phyloP scores from a whole-genome alignment of 768 basidiomycete genomes.

The Neoboletus brunneissimus region DNA sequence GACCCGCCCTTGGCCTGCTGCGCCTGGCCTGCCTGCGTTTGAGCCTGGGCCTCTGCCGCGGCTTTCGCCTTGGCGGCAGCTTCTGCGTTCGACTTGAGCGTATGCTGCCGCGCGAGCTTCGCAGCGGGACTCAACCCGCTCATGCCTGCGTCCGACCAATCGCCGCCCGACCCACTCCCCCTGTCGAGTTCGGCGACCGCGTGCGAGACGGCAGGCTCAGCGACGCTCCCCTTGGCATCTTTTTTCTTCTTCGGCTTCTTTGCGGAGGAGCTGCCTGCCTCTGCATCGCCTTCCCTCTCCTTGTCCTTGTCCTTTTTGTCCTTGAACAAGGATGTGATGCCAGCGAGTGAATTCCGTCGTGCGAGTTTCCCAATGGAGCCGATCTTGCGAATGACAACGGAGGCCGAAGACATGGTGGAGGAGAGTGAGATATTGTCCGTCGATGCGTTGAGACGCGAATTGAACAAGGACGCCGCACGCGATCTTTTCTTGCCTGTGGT shows the following conservation, averaged over 20 bases:
- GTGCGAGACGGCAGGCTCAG: conserved; percentile 71
- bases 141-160: conserved; percentile 60
- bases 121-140: conserved; percentile 88
- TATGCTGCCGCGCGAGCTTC: conserved; percentile 85
- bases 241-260: conserved; percentile 54
- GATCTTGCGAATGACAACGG: conserved; percentile 95
- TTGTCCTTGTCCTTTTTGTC: conserved; percentile 58
- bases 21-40: conserved; percentile 24
- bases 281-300: conserved; percentile 35
- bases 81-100: conserved; percentile 74
- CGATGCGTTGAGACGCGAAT: conserved; percentile 79
- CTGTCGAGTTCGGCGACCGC: conserved; percentile 85
- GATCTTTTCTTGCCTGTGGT: conserved; percentile 61
- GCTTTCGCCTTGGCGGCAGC: conserved; percentile 43
- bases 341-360: conserved; percentile 81
- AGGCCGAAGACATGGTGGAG: conserved; percentile 91
- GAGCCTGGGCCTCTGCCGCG: conserved; percentile 27
- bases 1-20: conserved; percentile 21
- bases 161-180: conserved; percentile 36
- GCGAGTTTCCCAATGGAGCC: conserved; percentile 89
- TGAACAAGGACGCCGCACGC: conserved; percentile 77
- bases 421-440: conserved; percentile 96
- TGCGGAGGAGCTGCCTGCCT: conserved; percentile 28
- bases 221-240: conserved; percentile 60
- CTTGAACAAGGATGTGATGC: conserved; percentile 93